Evolutionary conservation across 805 yeast species (phyloP), one percentile per base, ranked within the genome.

Genomic region (Cyberlindnera americana): DNA sequence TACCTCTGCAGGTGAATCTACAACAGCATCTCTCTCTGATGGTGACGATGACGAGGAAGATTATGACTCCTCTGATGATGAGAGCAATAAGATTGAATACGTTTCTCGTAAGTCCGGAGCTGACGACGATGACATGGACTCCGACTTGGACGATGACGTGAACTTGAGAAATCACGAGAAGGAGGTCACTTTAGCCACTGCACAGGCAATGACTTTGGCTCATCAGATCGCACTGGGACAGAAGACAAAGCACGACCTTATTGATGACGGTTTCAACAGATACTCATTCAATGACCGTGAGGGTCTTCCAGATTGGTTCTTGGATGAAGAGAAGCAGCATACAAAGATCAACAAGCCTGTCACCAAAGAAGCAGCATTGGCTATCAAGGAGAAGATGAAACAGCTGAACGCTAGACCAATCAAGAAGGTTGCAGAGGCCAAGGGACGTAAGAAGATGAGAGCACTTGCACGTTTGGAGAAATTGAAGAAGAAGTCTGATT

Each of bases 401-500:
- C 83, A 90, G 46, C 67, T 93, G 61, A 93, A 93, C 64, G 97
- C 99, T 10, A 80, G 99, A 62, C 99, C 99, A 10, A 91, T 93
- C 58, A 93, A 93, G 78, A 93, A 93, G 77, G 97, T 93, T n/a
- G 76, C 86, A 52, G 99, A 93, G 66, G 99, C 99, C 5, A 81
- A 87, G 61, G 97, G 95, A 18, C 81, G 99, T 65, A 91, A 91
- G 82, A 85, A 85, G 75, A 74, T 85, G 86, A 81, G 96, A 64
- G 95, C 97, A 4, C 72, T 83, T 53, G 78, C 81, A 58, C 78
- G 95, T 59, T 67, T 91, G 48, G 97, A 90, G 60, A 83, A 84
- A 66, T 65, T 91, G 58, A 85, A 85, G 72, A 90, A 85, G 83
- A 91, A 91, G 74, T 83, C 95, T 34, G 97, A 93, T 57, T 53